Evolutionary conservation across 202 grass and related monocot genomes (phyloP), one percentile per base, ranked within the genome.

Genomic region (Carex sylvatica): DNA sequence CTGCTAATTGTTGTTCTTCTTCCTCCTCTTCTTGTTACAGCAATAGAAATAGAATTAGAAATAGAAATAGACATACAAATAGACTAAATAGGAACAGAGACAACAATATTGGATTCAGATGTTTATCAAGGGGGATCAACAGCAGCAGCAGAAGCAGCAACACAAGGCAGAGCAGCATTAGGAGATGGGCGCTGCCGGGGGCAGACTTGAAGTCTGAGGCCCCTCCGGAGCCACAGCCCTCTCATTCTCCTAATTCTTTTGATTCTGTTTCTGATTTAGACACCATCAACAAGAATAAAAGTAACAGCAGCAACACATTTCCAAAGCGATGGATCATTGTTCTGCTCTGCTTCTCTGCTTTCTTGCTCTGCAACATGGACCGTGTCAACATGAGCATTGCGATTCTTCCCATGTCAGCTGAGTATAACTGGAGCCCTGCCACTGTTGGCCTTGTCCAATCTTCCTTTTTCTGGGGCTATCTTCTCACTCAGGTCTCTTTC

Each of bases 321-420:
- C 92, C 96, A 2, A 95, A 98, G 87, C 84, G 92, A 26, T 98
- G 92, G 96, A 85, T 81, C 72, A 95, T 98, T 36, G 92, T 95
- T 44, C 88, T 98, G 70, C 90, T 98, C 51, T 95, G 96, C 88
- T 98, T 98, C 91, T 98, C 92, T 65, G 89, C 91, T 10, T 98
- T 98, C 85, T 87, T 98, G 56, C 77, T 98, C 78, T 98, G 92
- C 87, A 98, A 98, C 91, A 98, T 95, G 96, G 92, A 98, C 76
- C 89, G 92, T 2, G 96, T 98, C 56, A 98, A 98, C 85, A 98
- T 98, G 96, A 98, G 96, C 91, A 98, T 98, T 81, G 96, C 96
- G 30, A 95, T 98, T 79, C 86, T 98, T 79, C 92, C 96, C 19
- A 98, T 95, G 92, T 95, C 96, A 0, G 91, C 88, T 38, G 92